phyloP scores from a whole-genome alignment of 2,329 filamentous ascomycete species.

The Fusarium devonianum region DNA sequence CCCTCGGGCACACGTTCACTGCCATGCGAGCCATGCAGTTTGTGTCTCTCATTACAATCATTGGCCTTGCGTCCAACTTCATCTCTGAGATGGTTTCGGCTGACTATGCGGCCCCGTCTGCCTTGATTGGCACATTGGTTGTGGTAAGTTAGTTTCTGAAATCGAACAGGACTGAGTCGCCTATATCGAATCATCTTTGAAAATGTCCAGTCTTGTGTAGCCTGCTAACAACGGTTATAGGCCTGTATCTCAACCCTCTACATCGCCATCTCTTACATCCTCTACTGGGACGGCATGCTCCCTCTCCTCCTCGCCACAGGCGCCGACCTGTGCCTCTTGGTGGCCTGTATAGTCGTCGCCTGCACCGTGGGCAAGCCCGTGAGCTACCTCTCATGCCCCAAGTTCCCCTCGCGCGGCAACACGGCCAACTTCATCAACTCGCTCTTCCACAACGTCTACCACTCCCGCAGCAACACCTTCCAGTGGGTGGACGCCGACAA shows the following conservation, averaged over 20 bases:
- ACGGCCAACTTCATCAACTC: conserved; percentile 55
- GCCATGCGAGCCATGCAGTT: conserved; percentile 74
- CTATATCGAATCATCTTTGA: background rate
- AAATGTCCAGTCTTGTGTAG: too few relatives aligned
- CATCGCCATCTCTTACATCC: conserved; percentile 79
- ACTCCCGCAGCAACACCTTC: conserved; percentile 45
- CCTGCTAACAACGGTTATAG: conserved; percentile 52
- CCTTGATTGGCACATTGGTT: conserved; percentile 79
- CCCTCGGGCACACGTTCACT: conserved; percentile 81
- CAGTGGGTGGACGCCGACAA: conserved; percentile 60
- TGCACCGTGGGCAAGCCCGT: conserved; percentile 82
- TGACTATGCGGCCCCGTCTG: conserved; percentile 70
- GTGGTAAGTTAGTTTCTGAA: conserved; percentile 79
- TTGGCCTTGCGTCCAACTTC: conserved; percentile 84
- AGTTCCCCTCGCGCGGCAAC: conserved; percentile 53
- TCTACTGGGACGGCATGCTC: conserved; percentile 78
- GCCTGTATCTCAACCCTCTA: conserved; percentile 82
- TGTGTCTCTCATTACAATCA: conserved; percentile 75
- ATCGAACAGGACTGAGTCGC: too few relatives aligned
- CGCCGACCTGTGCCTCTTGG: conserved; percentile 73
- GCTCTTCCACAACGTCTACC: conserved; percentile 51
- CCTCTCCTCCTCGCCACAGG: conserved; percentile 73
- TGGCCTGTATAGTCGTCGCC: conserved; percentile 80
- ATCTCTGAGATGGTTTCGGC: conserved; percentile 75
- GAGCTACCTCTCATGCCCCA: conserved; percentile 76